These are phyloP conservation scores for Lasiodiplodia sp. DNA, from an alignment of 2,329 filamentous ascomycete genomes.

Conservation along the genomic window DNA sequence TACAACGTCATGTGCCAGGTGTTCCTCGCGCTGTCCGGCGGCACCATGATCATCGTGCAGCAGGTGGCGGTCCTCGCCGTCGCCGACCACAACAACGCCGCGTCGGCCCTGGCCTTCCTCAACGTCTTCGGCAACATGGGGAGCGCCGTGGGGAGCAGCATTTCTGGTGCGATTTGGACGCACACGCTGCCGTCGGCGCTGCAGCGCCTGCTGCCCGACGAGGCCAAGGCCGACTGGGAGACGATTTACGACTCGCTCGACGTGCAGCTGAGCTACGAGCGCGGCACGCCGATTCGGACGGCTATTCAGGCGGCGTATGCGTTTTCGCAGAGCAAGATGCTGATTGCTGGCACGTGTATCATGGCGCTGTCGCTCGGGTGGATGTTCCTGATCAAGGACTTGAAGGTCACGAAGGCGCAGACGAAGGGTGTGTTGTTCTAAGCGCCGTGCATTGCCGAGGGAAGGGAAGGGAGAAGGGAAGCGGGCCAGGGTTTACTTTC, in stretches of 20 bases:
- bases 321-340: slow-evolving; percentile 47
- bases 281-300: slow-evolving; percentile 58
- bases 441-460: slow-evolving; percentile 28
- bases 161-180: slow-evolving; percentile 71
- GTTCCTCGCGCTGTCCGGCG: slow-evolving; percentile 40
- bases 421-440: slow-evolving; percentile 33
- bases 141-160: slow-evolving; percentile 50
- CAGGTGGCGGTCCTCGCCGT: slow-evolving; percentile 26
- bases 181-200: slow-evolving; percentile 64
- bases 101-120: slow-evolving; percentile 67
- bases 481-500: too few relatives aligned
- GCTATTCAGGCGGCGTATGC: slow-evolving; percentile 48
- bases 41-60: slow-evolving; percentile 39
- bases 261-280: slow-evolving; percentile 61
- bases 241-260: slow-evolving; percentile 61
- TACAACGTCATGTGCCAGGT: slow-evolving; percentile 42
- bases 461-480: not conserved
- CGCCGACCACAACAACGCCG: slow-evolving; percentile 63
- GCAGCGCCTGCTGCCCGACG: slow-evolving; percentile 53
- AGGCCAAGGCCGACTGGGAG: slow-evolving; percentile 45
- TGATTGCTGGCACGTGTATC: slow-evolving; percentile 27
- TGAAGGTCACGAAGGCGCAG: slow-evolving; percentile 32
- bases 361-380: slow-evolving; percentile 31
- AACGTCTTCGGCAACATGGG: slow-evolving; percentile 67
- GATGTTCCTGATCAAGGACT: slow-evolving; percentile 33